Evolutionary conservation across 177 flowering plant genomes (phyloP).

Genomic region (Vitis hybrid): DNA sequence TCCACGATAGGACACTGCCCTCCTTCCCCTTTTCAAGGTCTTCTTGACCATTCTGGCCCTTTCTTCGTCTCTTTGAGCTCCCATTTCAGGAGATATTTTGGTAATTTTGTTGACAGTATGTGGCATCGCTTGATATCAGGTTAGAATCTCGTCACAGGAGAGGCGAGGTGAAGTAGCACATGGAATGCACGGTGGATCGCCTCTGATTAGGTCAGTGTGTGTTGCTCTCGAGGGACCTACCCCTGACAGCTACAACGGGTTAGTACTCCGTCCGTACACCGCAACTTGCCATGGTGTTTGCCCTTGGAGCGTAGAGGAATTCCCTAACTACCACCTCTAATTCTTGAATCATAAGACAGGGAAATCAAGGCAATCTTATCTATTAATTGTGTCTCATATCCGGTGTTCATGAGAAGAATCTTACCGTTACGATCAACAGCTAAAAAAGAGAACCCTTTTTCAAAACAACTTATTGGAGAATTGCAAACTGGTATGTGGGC

Average conservation of each 20-base stretch:
- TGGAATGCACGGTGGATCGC: slow-evolving; percentile 22
- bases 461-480: no score
- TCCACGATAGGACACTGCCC: slow-evolving; percentile 36
- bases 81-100: neutral
- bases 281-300: slow-evolving; percentile 18
- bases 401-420: no score
- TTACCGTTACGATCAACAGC: no score
- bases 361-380: no score
- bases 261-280: slow-evolving; percentile 21
- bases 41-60: neutral
- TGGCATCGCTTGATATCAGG: neutral
- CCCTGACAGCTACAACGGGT: slow-evolving; percentile 14
- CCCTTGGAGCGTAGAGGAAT: neutral
- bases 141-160: slow-evolving; percentile 2
- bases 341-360: no score
- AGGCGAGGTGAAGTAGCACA: slow-evolving; percentile 21
- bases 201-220: slow-evolving; percentile 28
- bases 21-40: slow-evolving; percentile 26
- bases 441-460: no score
- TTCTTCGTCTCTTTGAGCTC: neutral
- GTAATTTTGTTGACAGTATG: neutral
- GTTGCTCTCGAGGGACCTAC: slow-evolving; percentile 22
- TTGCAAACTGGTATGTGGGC: no score
- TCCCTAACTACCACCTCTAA: no score
- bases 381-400: no score